Percentiles rank a stretch among this genome's conserved stretches.
Conservation (phyloP, 768 basidiomycete genomes). For the Fomitopsis pulvina region DNA sequence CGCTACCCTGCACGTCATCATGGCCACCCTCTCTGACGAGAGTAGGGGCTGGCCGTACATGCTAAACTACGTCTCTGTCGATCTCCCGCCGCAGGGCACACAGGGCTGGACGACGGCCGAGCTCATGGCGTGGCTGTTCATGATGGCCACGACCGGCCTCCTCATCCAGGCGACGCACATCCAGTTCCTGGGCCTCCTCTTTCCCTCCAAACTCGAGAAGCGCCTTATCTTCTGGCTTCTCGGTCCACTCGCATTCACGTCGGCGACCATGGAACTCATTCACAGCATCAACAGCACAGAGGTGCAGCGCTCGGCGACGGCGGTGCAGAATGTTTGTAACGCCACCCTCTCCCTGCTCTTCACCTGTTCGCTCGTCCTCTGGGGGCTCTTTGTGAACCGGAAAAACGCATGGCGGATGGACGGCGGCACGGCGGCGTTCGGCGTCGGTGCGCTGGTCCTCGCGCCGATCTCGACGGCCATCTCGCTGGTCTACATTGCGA, state of each 20-base stretch:
- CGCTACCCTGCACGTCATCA: slow-evolving; percentile 72
- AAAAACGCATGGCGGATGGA: slow-evolving; percentile 93
- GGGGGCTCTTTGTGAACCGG: slow-evolving; percentile 90
- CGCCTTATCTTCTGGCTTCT: slow-evolving; percentile 81
- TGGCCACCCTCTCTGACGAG: slow-evolving; percentile 50
- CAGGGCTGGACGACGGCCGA: slow-evolving; percentile 57
- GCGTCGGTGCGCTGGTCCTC: slow-evolving; percentile 77
- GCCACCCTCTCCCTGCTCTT: slow-evolving; percentile 92
- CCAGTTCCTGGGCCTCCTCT: slow-evolving; percentile 92
- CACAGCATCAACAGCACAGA: slow-evolving; percentile 43
- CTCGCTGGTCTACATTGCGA: slow-evolving; percentile 83
- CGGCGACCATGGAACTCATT: slow-evolving; percentile 79
- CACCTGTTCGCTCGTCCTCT: slow-evolving; percentile 81
- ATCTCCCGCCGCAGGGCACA: slow-evolving; percentile 52
- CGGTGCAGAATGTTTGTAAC: slow-evolving; percentile 90
- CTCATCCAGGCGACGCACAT: slow-evolving; percentile 95
- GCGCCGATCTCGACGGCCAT: slow-evolving; percentile 78
- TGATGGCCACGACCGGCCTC: slow-evolving; percentile 81
- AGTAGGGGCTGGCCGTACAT: slow-evolving; percentile 90
- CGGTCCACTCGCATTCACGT: slow-evolving; percentile 80
- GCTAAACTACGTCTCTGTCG: slow-evolving; percentile 85
- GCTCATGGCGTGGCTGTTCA: slow-evolving; percentile 73
- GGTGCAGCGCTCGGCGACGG: slow-evolving; percentile 53
- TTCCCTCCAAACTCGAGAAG: slow-evolving; percentile 85
- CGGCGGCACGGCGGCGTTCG: slow-evolving; percentile 94